Evolutionary conservation across 2,329 filamentous ascomycete genomes (phyloP), one percentile per base, ranked within the genome.

Genomic region (Alternaria arbusti): DNA sequence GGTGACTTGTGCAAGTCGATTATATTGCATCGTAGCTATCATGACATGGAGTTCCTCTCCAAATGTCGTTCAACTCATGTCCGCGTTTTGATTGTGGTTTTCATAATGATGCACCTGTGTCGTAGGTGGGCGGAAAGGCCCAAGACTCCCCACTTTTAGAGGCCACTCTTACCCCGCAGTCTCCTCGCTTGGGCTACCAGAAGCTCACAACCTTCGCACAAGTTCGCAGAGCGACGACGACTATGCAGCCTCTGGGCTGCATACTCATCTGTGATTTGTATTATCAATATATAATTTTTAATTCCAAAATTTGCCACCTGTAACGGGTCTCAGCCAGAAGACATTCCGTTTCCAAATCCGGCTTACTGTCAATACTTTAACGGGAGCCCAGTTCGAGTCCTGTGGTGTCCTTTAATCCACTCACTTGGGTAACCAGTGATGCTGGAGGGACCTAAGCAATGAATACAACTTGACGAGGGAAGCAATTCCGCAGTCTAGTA

Each of bases 301-400:
- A 56, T 54, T 56, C 46, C 0, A 30, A 54, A 65, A 26, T 49
- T 64, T 51, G 45, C 43, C 62, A 79, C 77, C 76, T 79, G 77
- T 78, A 70, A 71, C 55, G 77, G 76, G 77, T 79, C 73, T 68
- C 62, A 68, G 64, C 72, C 70, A 74, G 76, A 76, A 78, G 75
- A 73, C 74, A 61, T 63, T 71, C 70, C 71, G 72, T 75, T 78
- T 78, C 76, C 76, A 70, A 69, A 63, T 54, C 59, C 60, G 64
- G 66, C 64, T 77, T 70, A 73, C 77, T 77, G 68, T 67, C 60
- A 45, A 56, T 54, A 70, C 74, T 70, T 70, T 71, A 68, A 68
- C 72, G 75, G 75, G 78, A 79, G 79, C 78, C 79, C 78, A 77
- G 78, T 80, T 80, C 79, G 79, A 81, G 76, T 79, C 78, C 72